Evolutionary conservation across 768 basidiomycete genomes (phyloP).

Genomic region (Rhodotorula kratochvilovae): DNA sequence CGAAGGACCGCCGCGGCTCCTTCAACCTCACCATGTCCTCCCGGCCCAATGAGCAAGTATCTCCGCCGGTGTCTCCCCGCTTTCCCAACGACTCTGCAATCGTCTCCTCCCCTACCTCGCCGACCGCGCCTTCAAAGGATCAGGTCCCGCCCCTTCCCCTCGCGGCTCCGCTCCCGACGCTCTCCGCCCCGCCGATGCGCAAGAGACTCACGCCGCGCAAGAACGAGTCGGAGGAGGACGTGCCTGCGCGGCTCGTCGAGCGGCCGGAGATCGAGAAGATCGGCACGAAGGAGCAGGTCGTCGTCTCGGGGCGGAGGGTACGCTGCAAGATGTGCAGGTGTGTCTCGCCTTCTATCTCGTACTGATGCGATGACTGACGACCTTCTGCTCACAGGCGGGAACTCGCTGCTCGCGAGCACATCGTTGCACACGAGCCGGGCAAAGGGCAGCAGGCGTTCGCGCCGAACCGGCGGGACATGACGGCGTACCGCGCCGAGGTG

Average conservation of each 20-base stretch:
- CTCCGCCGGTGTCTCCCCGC: background rate
- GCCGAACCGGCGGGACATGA: slow-evolving; percentile 42
- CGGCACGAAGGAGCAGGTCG: slow-evolving; percentile 33
- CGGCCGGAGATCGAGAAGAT: slow-evolving; percentile 30
- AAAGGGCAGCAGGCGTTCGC: slow-evolving; percentile 44
- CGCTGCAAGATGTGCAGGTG: slow-evolving; percentile 42
- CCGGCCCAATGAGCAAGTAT: slow-evolving; percentile 19
- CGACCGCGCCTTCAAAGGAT: background rate
- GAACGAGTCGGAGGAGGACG: slow-evolving; percentile 2
- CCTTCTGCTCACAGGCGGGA: slow-evolving; percentile 41
- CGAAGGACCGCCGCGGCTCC: slow-evolving; percentile 23
- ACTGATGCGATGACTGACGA: too few relatives aligned
- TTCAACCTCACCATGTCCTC: slow-evolving; percentile 34
- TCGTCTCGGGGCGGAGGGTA: slow-evolving; percentile 30
- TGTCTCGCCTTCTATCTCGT: background rate
- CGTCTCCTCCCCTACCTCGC: background rate
- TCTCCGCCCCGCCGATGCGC: slow-evolving; percentile 9
- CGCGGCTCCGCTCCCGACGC: background rate
- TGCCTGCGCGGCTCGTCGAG: slow-evolving; percentile 6
- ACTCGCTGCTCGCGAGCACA: slow-evolving; percentile 44
- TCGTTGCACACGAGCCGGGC: slow-evolving; percentile 43
- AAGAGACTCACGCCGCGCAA: slow-evolving; percentile 33
- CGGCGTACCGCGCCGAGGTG: slow-evolving; percentile 31
- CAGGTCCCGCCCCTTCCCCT: background rate
- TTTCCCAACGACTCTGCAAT: background rate